phyloP scores from a whole-genome alignment of 371 early-diverging fungal genomes.

The Mucor plumbeus region DNA sequence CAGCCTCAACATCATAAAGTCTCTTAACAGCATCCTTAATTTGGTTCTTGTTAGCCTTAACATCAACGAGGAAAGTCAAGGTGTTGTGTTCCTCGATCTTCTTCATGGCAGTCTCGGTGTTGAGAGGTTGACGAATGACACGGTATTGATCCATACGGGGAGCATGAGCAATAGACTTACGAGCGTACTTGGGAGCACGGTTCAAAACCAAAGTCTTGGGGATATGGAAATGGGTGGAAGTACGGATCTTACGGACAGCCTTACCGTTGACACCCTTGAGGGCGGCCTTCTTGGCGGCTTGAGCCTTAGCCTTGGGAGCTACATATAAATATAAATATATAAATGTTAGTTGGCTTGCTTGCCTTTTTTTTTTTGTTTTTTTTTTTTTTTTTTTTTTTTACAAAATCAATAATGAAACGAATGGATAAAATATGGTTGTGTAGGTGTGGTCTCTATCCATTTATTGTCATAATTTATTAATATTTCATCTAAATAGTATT shows the following conservation, averaged over 20 bases:
- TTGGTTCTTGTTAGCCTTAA: constrained; percentile 97
- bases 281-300: constrained; percentile 83
- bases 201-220: constrained; percentile 92
- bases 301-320: constrained; percentile 67
- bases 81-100: constrained; percentile 99
- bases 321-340: not conserved
- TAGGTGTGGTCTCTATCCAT: not conserved
- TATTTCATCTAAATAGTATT: not conserved
- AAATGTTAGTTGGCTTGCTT: not conserved
- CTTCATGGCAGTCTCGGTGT: constrained; percentile 98
- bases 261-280: constrained; percentile 86
- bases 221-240: constrained; percentile 87
- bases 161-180: constrained; percentile 81
- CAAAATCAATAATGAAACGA: not conserved
- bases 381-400: too few relatives aligned
- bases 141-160: constrained; percentile 84
- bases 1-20: constrained; percentile 92
- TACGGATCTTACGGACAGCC: constrained; percentile 84
- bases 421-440: not conserved
- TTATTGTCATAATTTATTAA: not conserved
- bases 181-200: constrained; percentile 89
- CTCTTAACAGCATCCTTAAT: constrained; percentile 96
- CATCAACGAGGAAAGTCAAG: constrained; percentile 95
- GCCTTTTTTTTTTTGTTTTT: not conserved
- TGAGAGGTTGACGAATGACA: constrained; percentile 91